These are phyloP conservation scores for Xerocomus spinulosus DNA, from an alignment of 768 basidiomycete genomes.

Conservation along the genomic window DNA sequence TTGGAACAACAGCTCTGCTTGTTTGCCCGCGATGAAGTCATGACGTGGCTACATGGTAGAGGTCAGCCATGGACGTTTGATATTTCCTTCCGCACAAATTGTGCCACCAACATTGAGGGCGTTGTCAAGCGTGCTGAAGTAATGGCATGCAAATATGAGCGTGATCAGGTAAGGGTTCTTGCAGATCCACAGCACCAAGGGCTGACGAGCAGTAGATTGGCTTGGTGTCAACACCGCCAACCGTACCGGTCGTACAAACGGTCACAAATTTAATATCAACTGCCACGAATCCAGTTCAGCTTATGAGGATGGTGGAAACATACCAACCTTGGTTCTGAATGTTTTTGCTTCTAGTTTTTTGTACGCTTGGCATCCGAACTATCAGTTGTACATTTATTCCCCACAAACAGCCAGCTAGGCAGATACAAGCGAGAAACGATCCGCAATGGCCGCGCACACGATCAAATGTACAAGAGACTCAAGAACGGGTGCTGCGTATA, in stretches of 20 bases:
- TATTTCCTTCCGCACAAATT: conserved; percentile 51
- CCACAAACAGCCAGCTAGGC: too few relatives aligned
- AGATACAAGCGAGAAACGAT: too few relatives aligned
- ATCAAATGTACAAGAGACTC: not conserved
- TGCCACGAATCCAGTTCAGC: conserved; percentile 80
- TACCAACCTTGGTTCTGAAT: conserved; percentile 81
- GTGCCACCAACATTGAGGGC: conserved; percentile 57
- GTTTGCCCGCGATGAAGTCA: conserved; percentile 90
- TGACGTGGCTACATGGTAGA: conserved; percentile 63
- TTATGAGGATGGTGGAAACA: conserved; percentile 81
- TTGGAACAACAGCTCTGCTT: conserved; percentile 89
- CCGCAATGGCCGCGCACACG: not conserved
- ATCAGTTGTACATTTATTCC: conserved; percentile 4
- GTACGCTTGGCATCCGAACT: not conserved
- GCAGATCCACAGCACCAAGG: not conserved
- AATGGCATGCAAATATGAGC: conserved; percentile 82
- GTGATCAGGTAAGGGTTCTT: conserved; percentile 59
- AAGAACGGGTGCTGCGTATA: conserved; percentile 40
- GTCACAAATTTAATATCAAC: conserved; percentile 77
- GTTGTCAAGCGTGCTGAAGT: conserved; percentile 77
- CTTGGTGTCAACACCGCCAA: conserved; percentile 20
- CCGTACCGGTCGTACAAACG: conserved; percentile 65
- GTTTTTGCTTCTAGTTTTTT: not conserved
- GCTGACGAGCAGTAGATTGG: conserved; percentile 18
- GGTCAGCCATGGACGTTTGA: conserved; percentile 58